phyloP scores from a whole-genome alignment of 2,329 filamentous ascomycete genomes.

The Cladosporium velox region DNA sequence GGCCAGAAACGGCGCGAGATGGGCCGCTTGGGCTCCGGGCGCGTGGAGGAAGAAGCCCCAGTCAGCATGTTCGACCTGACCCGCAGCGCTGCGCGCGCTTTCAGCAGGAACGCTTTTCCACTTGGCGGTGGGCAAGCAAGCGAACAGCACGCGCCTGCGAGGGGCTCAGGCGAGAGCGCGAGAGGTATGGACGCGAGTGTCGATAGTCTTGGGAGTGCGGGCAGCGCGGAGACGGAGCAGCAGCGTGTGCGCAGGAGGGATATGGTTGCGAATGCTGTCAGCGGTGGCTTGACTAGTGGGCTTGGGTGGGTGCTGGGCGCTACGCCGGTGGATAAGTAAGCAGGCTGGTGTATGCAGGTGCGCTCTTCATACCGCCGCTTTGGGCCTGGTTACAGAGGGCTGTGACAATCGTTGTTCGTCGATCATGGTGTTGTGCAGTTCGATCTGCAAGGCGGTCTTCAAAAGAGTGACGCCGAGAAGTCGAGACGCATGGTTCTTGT shows the following conservation, averaged over 20 bases:
- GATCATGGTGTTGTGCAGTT: background rate
- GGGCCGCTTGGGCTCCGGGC: conserved; percentile 26
- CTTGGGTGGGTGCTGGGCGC: conserved; percentile 65
- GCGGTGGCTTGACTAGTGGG: conserved; percentile 61
- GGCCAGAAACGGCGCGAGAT: conserved; percentile 47
- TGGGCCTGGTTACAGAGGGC: no score
- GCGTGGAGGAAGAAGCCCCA: conserved; percentile 51
- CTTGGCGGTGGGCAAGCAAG: conserved; percentile 25
- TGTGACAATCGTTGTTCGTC: background rate
- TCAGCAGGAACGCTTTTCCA: conserved; percentile 33
- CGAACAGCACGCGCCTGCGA: conserved; percentile 25
- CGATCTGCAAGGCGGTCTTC: background rate
- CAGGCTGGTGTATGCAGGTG: background rate
- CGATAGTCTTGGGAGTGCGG: conserved; percentile 26
- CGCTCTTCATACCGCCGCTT: background rate
- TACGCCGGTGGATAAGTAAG: conserved; percentile 31
- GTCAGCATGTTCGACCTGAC: conserved; percentile 58
- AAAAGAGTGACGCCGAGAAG: background rate
- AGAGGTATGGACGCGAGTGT: conserved; percentile 27
- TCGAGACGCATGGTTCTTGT: background rate
- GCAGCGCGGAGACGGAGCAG: conserved; percentile 28
- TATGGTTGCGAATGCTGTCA: conserved; percentile 66
- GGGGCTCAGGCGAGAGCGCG: conserved; percentile 20
- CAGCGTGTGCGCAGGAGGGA: conserved; percentile 67
- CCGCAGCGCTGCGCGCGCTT: conserved; percentile 50